Evolutionary conservation across 1,284 basidiomycete genomes (phyloP).

Genomic region (Tylopilus sp.): DNA sequence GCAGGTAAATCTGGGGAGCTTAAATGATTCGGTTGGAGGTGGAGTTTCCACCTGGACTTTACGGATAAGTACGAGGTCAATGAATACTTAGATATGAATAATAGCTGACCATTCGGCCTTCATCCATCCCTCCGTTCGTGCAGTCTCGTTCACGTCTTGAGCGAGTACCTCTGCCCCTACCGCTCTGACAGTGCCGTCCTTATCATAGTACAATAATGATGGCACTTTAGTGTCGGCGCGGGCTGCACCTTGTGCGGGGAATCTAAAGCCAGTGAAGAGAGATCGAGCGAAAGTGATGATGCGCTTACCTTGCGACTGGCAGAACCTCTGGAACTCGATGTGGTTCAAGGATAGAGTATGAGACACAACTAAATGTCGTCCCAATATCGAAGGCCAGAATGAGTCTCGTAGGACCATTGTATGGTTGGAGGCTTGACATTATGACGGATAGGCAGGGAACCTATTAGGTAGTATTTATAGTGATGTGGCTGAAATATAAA

Average conservation of each 20-base stretch:
- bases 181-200: not conserved
- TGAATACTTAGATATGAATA: conserved; percentile 1
- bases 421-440: not conserved
- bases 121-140: not conserved
- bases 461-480: too few species aligned
- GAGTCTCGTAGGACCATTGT: not conserved
- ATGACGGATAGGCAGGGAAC: too few species aligned
- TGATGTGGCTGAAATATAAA: too few species aligned
- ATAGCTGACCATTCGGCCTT: not conserved
- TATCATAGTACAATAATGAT: not conserved
- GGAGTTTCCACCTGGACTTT: conserved; percentile 52
- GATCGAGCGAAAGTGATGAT: too few species aligned
- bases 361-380: not conserved
- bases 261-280: not conserved
- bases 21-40: conserved; percentile 34
- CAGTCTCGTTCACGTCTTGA: not conserved
- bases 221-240: not conserved
- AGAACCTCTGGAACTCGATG: not conserved
- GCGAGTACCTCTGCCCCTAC: not conserved
- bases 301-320: not conserved
- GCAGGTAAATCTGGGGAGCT: conserved; percentile 25
- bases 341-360: not conserved
- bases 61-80: not conserved
- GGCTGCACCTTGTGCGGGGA: not conserved
- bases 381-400: not conserved